Evolutionary conservation across 2,329 filamentous ascomycete species (phyloP).

Genomic region (Chrysoporthe puriensis): DNA sequence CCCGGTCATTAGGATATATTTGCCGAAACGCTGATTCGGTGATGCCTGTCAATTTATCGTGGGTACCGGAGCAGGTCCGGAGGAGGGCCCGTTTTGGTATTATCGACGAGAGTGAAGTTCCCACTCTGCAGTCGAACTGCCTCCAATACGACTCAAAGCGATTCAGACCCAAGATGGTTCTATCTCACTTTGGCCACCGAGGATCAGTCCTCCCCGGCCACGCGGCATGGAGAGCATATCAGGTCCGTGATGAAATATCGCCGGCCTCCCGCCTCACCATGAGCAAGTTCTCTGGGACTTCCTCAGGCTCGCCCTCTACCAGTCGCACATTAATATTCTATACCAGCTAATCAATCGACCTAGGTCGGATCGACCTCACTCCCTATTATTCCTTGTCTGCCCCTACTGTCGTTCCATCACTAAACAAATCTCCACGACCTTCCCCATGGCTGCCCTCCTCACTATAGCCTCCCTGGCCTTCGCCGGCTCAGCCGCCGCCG

Average conservation of each 20-base stretch:
- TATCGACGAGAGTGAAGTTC: neutral
- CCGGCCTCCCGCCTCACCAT: neutral
- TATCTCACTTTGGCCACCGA: neutral
- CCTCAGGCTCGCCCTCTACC: neutral
- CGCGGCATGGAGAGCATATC: neutral
- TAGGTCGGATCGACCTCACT: no score
- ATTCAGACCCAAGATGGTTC: neutral
- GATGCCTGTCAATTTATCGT: neutral
- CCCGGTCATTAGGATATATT: neutral
- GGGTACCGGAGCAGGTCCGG: neutral
- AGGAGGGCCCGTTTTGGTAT: neutral
- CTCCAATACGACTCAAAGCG: neutral
- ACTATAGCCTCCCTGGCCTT: constrained; percentile 19
- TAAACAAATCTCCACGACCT: neutral
- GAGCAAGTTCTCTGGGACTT: neutral
- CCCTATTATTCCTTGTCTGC: neutral
- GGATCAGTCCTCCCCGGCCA: neutral
- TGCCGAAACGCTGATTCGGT: neutral
- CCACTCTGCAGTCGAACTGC: neutral
- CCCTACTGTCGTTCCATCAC: neutral
- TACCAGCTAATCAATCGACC: neutral
- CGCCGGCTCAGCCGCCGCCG: constrained; percentile 12
- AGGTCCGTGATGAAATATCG: neutral
- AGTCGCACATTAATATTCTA: neutral
- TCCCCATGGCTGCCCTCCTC: neutral